Evolutionary conservation across 805 yeast species (phyloP).

Genomic region (Nakazawaea wyomingensis): DNA sequence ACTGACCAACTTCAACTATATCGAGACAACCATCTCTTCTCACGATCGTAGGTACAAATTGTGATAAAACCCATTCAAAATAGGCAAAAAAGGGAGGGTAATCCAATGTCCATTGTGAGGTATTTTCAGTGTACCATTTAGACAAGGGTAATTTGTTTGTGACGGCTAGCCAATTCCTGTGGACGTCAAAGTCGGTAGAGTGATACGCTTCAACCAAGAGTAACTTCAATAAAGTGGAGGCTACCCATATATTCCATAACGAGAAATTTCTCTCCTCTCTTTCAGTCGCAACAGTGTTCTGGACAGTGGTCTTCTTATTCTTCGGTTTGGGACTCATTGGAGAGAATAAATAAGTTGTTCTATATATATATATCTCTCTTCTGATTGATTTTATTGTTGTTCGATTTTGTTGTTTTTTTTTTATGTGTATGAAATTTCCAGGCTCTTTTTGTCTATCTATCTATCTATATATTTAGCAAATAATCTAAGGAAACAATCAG

Average conservation of each 20-base stretch:
- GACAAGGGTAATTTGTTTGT: slow-evolving; percentile 68
- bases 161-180: slow-evolving; percentile 94
- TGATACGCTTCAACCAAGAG: slow-evolving; percentile 75
- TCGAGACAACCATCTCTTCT: slow-evolving; percentile 72
- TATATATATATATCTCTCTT: too few species aligned
- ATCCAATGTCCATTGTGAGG: slow-evolving; percentile 90
- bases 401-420: background rate
- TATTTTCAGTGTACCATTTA: slow-evolving; percentile 78
- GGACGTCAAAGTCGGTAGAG: slow-evolving; percentile 97
- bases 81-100: slow-evolving; percentile 98
- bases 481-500: too few species aligned
- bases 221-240: slow-evolving; percentile 52
- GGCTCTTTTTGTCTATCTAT: too few species aligned
- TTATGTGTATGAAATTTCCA: too few species aligned
- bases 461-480: too few species aligned
- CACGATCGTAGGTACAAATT: slow-evolving; percentile 61
- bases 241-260: slow-evolving; percentile 63
- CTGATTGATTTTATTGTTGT: background rate
- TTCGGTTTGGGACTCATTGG: background rate
- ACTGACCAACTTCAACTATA: slow-evolving; percentile 57
- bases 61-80: slow-evolving; percentile 79
- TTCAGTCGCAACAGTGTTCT: background rate
- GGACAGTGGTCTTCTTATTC: background rate
- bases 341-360: too few species aligned
- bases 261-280: slow-evolving; percentile 33